Evolutionary conservation across 768 basidiomycete genomes (phyloP).

Genomic region (Lentinus brumalis): DNA sequence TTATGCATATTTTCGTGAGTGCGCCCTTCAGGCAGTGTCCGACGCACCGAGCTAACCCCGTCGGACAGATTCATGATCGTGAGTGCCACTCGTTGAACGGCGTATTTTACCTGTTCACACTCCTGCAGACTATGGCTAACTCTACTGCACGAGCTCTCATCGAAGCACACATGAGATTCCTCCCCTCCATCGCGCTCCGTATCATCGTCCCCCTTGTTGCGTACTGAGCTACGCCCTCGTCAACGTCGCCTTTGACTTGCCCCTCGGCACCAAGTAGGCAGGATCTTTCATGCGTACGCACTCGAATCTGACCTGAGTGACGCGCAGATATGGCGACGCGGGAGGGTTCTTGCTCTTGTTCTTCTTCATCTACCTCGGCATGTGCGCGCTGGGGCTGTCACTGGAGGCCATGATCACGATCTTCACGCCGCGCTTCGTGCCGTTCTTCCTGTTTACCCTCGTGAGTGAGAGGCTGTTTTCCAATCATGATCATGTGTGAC

Average conservation of each 20-base stretch:
- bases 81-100: not conserved
- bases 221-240: conserved; percentile 45
- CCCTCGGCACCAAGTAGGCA: conserved; percentile 41
- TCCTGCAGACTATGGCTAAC: conserved; percentile 35
- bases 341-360: conserved; percentile 35
- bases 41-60: not conserved
- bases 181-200: conserved; percentile 37
- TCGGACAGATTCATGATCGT: conserved; percentile 29
- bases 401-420: conserved; percentile 37
- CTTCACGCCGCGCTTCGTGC: conserved; percentile 34
- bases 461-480: too few species aligned
- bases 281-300: not conserved
- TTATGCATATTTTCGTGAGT: conserved; percentile 32
- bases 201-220: conserved; percentile 37
- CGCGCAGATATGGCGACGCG: conserved; percentile 14
- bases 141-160: conserved; percentile 33
- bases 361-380: conserved; percentile 35
- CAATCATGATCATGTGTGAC: too few species aligned
- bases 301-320: not conserved
- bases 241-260: conserved; percentile 44
- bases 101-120: too few species aligned
- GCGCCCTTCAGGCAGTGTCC: conserved; percentile 15
- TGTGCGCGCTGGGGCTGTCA: conserved; percentile 37
- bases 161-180: conserved; percentile 39
- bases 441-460: conserved; percentile 37